A percentile compares a stretch with the other conserved stretches of the same genome.
Evolutionary conservation across 2,329 filamentous ascomycete species (phyloP).

Genomic region (Pyrenochaeta sp.): DNA sequence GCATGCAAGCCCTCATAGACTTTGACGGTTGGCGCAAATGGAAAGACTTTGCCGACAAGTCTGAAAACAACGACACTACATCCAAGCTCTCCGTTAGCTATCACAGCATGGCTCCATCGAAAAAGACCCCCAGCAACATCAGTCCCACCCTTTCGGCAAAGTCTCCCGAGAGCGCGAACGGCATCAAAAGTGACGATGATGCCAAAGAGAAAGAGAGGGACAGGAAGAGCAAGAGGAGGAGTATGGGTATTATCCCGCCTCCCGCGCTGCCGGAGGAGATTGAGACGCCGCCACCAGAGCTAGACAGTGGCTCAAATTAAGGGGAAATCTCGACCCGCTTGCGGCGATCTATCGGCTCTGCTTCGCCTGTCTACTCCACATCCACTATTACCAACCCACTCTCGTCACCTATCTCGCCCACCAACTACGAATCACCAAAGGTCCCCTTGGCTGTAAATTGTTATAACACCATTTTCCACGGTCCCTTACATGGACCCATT

Average conservation of each 20-base stretch:
- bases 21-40: conserved; percentile 98
- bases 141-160: conserved; percentile 26
- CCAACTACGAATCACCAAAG: conserved; percentile 8
- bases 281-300: conserved; percentile 32
- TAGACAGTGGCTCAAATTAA: conserved; percentile 20
- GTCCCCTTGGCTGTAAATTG: conserved; percentile 31
- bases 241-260: conserved; percentile 37
- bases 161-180: conserved; percentile 31
- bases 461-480: conserved; percentile 14
- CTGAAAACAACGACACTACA: conserved; percentile 45
- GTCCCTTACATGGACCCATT: conserved; percentile 10
- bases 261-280: conserved; percentile 37
- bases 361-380: not conserved
- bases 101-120: conserved; percentile 39
- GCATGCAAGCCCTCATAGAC: conserved; percentile 99
- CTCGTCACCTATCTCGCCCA: not conserved
- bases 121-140: conserved; percentile 24
- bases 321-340: not conserved
- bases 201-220: conserved; percentile 21
- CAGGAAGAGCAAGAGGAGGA: conserved; percentile 46
- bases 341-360: not conserved
- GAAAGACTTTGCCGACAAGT: conserved; percentile 74
- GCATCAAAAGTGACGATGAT: conserved; percentile 32
- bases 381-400: not conserved
- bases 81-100: conserved; percentile 47